Conservation (phyloP, 257 asterid genomes). For the Linderniella brevidens region DNA sequence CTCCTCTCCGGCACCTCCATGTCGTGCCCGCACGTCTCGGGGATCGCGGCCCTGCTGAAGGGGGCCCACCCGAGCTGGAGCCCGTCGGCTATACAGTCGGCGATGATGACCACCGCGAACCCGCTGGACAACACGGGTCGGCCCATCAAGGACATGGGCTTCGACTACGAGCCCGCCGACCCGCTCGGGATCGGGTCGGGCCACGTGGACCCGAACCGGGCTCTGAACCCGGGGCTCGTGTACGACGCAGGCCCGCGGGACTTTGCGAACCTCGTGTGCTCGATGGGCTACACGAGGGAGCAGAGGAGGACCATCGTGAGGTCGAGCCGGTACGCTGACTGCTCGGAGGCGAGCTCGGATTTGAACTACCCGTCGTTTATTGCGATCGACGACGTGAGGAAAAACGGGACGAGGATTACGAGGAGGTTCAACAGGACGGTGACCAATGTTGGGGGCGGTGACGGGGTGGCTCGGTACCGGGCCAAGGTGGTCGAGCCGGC, state of each 20-base stretch:
- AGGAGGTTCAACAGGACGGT: constrained; percentile 16
- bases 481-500: constrained; percentile 1
- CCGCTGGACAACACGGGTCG: constrained; percentile 18
- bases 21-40: constrained; percentile 27
- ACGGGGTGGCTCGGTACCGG: constrained; percentile 12
- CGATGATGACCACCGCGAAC: constrained; percentile 42
- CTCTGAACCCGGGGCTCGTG: constrained; percentile 26
- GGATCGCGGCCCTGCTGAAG: constrained; percentile 26
- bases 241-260: constrained; percentile 23
- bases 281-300: constrained; percentile 23
- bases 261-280: constrained; percentile 21
- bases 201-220: constrained; percentile 26
- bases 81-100: constrained; percentile 29
- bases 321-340: constrained; percentile 14
- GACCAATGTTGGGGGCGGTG: constrained; percentile 23
- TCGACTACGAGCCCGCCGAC: constrained; percentile 7
- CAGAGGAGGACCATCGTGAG: constrained; percentile 18
- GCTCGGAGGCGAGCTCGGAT: constrained; percentile 25
- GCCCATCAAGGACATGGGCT: constrained; percentile 19
- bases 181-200: constrained; percentile 30
- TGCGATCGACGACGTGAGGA: constrained; percentile 8
- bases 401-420: constrained; percentile 10
- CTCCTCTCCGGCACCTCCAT: constrained; percentile 25
- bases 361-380: constrained; percentile 30
- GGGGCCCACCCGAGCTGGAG: constrained; percentile 32